These are phyloP conservation scores for Phytophthora niederhauseri DNA, from an alignment of 352 stramenopile species.

Conservation along the genomic window DNA sequence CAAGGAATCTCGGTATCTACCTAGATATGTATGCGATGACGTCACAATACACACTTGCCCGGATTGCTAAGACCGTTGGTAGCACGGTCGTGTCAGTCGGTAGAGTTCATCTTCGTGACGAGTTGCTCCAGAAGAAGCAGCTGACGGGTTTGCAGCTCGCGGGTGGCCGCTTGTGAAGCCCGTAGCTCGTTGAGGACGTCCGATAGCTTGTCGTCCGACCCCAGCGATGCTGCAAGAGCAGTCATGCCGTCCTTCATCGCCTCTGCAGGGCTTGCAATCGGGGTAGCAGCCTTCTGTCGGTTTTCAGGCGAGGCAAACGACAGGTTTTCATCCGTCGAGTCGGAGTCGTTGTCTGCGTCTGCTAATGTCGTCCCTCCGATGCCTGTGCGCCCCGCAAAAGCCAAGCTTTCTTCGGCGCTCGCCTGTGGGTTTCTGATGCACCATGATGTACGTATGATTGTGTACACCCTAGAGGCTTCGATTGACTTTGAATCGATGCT, in stretches of 20 bases:
- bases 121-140: neutral
- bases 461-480: neutral
- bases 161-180: neutral
- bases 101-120: neutral
- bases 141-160: neutral
- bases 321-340: slow-evolving; percentile 7
- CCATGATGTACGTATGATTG: neutral
- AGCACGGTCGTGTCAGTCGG: neutral
- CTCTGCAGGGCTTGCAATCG: slow-evolving; percentile 3
- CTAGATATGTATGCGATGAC: neutral
- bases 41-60: no score
- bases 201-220: slow-evolving; percentile 3
- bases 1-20: neutral
- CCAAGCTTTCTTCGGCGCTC: no score
- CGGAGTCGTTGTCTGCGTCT: neutral
- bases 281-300: neutral
- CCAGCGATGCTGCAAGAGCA: slow-evolving; percentile 1
- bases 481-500: slow-evolving; percentile 1
- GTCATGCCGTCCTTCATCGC: slow-evolving; percentile 11
- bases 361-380: neutral
- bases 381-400: slow-evolving; percentile 11
- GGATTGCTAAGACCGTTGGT: no score
- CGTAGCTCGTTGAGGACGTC: neutral
- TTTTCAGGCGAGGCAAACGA: slow-evolving; percentile 2
- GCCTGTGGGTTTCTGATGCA: neutral